phyloP scores from a whole-genome alignment of 768 basidiomycete genomes.

The Trametes elegans region DNA sequence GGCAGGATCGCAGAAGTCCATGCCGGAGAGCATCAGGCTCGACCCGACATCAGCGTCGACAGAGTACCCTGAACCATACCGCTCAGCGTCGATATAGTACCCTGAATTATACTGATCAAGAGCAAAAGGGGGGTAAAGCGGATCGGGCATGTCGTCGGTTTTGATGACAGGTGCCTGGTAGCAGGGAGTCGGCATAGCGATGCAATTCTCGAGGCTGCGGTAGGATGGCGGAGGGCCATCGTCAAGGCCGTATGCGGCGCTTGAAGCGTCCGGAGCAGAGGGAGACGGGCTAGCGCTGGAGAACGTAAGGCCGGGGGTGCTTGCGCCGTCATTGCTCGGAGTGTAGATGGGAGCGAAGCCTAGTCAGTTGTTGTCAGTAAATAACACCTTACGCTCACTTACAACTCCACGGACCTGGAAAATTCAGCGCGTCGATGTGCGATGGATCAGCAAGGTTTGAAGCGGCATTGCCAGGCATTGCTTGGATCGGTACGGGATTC shows the following conservation, averaged over 20 bases:
- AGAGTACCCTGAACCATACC: not conserved
- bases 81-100: not conserved
- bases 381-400: too few relatives aligned
- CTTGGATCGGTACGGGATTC: too few relatives aligned
- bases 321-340: not conserved
- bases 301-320: constrained; percentile 6
- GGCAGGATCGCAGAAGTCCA: not conserved
- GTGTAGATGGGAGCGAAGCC: not conserved
- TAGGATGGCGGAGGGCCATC: not conserved
- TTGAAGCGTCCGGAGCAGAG: not conserved
- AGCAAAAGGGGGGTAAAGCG: too few relatives aligned
- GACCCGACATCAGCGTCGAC: not conserved
- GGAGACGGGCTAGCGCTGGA: constrained; percentile 8
- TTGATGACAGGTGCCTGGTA: too few relatives aligned
- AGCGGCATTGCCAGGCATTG: too few relatives aligned
- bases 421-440: not conserved
- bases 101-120: not conserved
- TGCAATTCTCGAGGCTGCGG: not conserved
- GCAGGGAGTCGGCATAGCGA: too few relatives aligned
- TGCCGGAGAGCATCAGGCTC: not conserved
- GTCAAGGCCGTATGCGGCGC: not conserved
- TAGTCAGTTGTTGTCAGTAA: too few relatives aligned
- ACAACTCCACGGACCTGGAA: not conserved
- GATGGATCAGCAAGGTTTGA: too few relatives aligned
- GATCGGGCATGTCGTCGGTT: too few relatives aligned